Percentiles rank a stretch among this genome's conserved stretches.
phyloP scores from a whole-genome alignment of 2,329 filamentous ascomycete species.

The Dactylonectria macrodidyma region DNA sequence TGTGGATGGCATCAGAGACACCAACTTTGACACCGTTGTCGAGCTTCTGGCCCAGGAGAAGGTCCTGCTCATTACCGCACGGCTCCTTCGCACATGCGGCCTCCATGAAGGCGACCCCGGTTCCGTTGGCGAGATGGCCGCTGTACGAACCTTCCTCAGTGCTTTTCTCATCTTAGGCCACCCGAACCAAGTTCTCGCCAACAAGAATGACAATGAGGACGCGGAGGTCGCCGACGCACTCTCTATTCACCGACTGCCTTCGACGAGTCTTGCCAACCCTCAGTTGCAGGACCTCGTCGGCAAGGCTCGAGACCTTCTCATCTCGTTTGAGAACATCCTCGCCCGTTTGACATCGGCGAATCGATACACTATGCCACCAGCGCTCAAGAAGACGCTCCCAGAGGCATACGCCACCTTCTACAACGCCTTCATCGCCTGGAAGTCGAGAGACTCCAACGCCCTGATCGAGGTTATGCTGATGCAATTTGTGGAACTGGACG shows the following conservation, averaged over 20 bases:
- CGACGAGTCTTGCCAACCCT: constrained; percentile 70
- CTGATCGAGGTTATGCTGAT: constrained; percentile 89
- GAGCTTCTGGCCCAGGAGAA: constrained; percentile 76
- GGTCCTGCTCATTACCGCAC: constrained; percentile 76
- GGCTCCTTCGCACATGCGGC: constrained; percentile 78
- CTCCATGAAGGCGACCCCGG: constrained; percentile 75
- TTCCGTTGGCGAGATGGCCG: constrained; percentile 77
- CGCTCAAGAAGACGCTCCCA: constrained; percentile 73
- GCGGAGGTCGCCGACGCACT: constrained; percentile 65
- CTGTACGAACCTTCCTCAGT: constrained; percentile 82
- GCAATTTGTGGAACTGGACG: constrained; percentile 87
- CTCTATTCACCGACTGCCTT: constrained; percentile 52
- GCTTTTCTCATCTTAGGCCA: constrained; percentile 86
- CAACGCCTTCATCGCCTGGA: constrained; percentile 87
- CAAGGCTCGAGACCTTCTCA: constrained; percentile 83
- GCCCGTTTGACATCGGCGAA: constrained; percentile 77
- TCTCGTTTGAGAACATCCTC: constrained; percentile 83
- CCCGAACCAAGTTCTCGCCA: constrained; percentile 82
- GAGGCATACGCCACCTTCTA: constrained; percentile 82
- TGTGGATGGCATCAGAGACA: constrained; percentile 78
- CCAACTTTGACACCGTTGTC: constrained; percentile 82
- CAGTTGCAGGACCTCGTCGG: constrained; percentile 80
- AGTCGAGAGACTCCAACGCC: constrained; percentile 83
- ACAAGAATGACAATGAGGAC: constrained; percentile 74
- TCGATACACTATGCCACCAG: constrained; percentile 75